phyloP scores from a whole-genome alignment of 352 stramenopile species.

The Globisporangium spiculum region DNA sequence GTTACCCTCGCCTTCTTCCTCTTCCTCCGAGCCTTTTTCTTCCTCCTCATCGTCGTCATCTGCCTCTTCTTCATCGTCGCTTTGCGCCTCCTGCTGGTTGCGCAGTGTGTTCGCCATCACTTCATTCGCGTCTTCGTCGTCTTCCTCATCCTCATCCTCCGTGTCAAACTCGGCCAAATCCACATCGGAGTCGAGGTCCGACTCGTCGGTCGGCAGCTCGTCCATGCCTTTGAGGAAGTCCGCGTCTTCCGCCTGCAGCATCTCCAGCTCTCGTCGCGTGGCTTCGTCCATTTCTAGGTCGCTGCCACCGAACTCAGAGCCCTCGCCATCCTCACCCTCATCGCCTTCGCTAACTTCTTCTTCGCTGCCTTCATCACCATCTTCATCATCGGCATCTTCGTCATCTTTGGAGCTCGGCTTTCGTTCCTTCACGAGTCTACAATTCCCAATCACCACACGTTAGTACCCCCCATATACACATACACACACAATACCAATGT shows the following conservation, averaged over 20 bases:
- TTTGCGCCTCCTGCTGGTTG: constrained; percentile 43
- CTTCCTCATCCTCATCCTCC: constrained; percentile 48
- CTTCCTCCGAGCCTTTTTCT: constrained; percentile 11
- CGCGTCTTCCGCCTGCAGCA: constrained; percentile 80
- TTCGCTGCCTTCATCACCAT: constrained; percentile 25
- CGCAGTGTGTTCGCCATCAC: constrained; percentile 48
- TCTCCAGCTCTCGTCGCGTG: constrained; percentile 66
- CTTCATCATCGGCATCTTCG: constrained; percentile 29
- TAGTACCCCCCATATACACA: not conserved
- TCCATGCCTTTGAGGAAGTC: constrained; percentile 83
- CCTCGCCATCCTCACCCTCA: constrained; percentile 13
- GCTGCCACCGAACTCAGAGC: constrained; percentile 21
- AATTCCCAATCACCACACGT: constrained; percentile 1
- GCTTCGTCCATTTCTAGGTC: constrained; percentile 81
- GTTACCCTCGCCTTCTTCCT: constrained; percentile 19
- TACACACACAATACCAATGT: not conserved
- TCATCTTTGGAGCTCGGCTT: constrained; percentile 23
- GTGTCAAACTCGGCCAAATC: constrained; percentile 68
- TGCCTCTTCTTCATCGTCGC: constrained; percentile 15
- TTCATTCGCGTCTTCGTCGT: constrained; percentile 33
- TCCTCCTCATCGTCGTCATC: constrained; percentile 20
- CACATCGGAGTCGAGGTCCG: constrained; percentile 62
- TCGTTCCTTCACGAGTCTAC: constrained; percentile 61
- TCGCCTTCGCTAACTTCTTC: constrained; percentile 17
- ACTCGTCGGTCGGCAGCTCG: constrained; percentile 81